Conservation (phyloP, 2,329 filamentous ascomycete genomes). For the Fusarium sp. region DNA sequence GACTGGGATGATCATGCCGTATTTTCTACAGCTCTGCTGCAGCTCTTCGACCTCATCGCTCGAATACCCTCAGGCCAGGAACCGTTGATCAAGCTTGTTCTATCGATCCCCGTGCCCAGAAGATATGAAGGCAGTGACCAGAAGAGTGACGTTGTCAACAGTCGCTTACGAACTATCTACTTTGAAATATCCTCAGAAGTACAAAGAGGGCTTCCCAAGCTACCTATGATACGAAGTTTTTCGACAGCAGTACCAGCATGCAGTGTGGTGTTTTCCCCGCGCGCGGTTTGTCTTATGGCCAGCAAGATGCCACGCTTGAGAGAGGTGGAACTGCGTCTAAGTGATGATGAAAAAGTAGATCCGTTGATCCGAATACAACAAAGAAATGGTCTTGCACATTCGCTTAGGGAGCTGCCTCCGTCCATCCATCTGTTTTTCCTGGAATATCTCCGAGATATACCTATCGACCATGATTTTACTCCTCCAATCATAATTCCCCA, state of each 20-base stretch:
- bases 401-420: neutral
- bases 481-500: neutral
- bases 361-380: neutral
- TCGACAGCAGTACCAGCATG: accelerated
- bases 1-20: slow-evolving; percentile 2
- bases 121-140: neutral
- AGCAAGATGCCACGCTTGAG: slow-evolving; percentile 15
- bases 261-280: neutral
- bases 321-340: neutral
- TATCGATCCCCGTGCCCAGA: neutral
- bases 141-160: neutral
- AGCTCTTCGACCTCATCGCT: neutral
- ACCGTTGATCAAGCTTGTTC: neutral
- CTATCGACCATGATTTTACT: neutral
- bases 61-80: neutral
- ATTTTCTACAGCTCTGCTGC: neutral
- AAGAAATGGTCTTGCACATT: neutral
- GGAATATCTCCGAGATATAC: accelerated
- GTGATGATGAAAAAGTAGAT: neutral
- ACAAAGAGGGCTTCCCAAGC: neutral
- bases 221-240: neutral
- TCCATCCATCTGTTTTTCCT: neutral
- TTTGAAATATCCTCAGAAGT: neutral
- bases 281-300: slow-evolving; percentile 2
- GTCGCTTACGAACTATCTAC: neutral